Conservation (phyloP, 805 yeast genomes). For the Naumovozyma castellii region DNA sequence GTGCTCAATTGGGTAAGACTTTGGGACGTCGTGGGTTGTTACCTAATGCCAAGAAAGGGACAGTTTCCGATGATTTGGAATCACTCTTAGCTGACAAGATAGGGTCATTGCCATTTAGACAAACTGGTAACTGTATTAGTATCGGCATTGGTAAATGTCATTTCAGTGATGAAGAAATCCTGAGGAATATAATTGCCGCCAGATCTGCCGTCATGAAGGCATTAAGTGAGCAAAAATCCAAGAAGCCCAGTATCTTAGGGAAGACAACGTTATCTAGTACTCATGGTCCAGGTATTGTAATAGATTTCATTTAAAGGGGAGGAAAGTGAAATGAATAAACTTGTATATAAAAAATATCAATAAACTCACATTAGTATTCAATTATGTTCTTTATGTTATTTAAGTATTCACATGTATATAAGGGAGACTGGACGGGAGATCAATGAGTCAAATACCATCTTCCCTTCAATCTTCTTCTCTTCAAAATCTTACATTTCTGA, state of each 20-base stretch:
- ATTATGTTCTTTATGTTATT: neutral
- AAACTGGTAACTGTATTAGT: constrained; percentile 49
- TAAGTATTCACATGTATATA: neutral
- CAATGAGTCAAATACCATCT: constrained; percentile 87
- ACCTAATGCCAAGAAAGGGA: constrained; percentile 81
- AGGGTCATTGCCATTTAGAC: constrained; percentile 73
- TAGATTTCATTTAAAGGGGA: constrained; percentile 35
- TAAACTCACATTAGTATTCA: neutral
- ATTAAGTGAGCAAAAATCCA: constrained; percentile 46
- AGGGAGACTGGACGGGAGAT: neutral
- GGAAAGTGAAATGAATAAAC: neutral
- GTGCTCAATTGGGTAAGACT: constrained; percentile 58
- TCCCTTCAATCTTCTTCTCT: constrained; percentile 76
- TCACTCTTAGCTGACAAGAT: constrained; percentile 43
- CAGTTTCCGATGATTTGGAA: constrained; percentile 62
- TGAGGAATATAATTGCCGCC: constrained; percentile 60
- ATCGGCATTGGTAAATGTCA: constrained; percentile 69
- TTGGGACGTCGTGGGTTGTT: constrained; percentile 85
- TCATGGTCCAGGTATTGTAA: constrained; percentile 70
- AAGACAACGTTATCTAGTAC: constrained; percentile 60
- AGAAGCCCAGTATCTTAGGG: constrained; percentile 62
- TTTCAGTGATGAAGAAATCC: constrained; percentile 67
- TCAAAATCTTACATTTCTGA: constrained; percentile 69
- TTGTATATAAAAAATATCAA: neutral
- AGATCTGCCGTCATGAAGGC: constrained; percentile 50